Conservation (phyloP, 2,329 filamentous ascomycete genomes). For the Fusarium proliferatum region DNA sequence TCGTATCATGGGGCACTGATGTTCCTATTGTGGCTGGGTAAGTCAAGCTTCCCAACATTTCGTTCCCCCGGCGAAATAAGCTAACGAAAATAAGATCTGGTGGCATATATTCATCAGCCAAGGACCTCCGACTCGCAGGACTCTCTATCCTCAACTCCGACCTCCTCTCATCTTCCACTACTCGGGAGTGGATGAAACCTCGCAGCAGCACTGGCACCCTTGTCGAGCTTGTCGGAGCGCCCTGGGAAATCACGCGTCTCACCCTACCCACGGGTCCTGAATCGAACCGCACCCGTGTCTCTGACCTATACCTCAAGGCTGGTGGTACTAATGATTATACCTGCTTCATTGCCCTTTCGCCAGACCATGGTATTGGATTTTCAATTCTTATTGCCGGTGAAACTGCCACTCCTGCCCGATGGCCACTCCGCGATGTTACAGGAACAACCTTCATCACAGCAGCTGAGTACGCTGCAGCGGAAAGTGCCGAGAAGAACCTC, state of each 20-base stretch:
- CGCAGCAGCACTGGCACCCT: conserved; percentile 30
- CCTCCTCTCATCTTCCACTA: conserved; percentile 9
- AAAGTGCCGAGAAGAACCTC: conserved; percentile 32
- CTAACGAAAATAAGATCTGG: conserved; percentile 14
- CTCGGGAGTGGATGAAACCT: conserved; percentile 37
- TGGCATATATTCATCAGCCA: conserved; percentile 19
- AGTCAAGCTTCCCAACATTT: background rate
- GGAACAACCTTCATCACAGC: conserved; percentile 35
- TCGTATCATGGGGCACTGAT: conserved; percentile 26
- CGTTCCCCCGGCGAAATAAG: fast-evolving
- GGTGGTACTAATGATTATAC: conserved; percentile 28
- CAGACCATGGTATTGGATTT: conserved; percentile 39
- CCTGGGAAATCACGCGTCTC: conserved; percentile 39
- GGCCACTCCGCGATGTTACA: conserved; percentile 26
- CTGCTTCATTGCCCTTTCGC: conserved; percentile 15
- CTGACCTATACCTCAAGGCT: conserved; percentile 35
- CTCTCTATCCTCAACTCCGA: conserved; percentile 39
- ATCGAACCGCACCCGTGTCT: conserved; percentile 24
- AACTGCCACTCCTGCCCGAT: conserved; percentile 27
- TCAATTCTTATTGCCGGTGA: conserved; percentile 43
- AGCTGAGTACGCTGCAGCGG: conserved; percentile 32
- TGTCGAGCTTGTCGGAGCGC: conserved; percentile 31
- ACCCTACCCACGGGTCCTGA: conserved; percentile 37
- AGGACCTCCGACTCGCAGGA: conserved; percentile 27
- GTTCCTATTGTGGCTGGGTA: conserved; percentile 36